A percentile compares a stretch with the other conserved stretches of the same genome.
Evolutionary conservation across 2,329 filamentous ascomycete genomes (phyloP).

Genomic region (Rhynchosporium graminicola): DNA sequence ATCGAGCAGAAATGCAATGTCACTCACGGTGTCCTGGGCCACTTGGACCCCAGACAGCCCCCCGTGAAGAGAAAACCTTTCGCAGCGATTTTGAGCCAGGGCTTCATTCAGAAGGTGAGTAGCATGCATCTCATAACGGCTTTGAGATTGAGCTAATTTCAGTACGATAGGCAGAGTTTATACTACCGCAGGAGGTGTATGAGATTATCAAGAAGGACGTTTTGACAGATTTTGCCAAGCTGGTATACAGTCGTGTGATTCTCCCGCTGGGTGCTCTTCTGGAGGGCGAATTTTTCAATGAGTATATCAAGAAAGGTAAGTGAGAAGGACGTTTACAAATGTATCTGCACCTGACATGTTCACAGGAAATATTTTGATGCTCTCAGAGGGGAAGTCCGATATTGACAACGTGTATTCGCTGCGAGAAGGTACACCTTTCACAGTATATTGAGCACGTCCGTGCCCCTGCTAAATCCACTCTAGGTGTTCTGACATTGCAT

Average conservation of each 20-base stretch:
- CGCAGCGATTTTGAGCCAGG: slow-evolving; percentile 62
- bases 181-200: slow-evolving; percentile 62
- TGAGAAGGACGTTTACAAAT: neutral
- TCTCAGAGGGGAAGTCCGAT: slow-evolving; percentile 73
- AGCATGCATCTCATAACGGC: neutral
- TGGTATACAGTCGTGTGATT: slow-evolving; percentile 65
- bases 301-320: slow-evolving; percentile 69
- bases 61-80: slow-evolving; percentile 78
- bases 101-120: slow-evolving; percentile 67
- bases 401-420: slow-evolving; percentile 74
- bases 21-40: slow-evolving; percentile 66
- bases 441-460: neutral
- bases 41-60: slow-evolving; percentile 69
- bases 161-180: no score
- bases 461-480: slow-evolving; percentile 16
- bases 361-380: slow-evolving; percentile 75
- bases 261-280: slow-evolving; percentile 74
- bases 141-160: slow-evolving; percentile 64
- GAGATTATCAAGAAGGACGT: slow-evolving; percentile 56
- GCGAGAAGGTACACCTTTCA: slow-evolving; percentile 56
- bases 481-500: slow-evolving; percentile 72
- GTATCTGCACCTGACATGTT: slow-evolving; percentile 14
- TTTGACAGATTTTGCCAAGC: slow-evolving; percentile 43
- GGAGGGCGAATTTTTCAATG: slow-evolving; percentile 74
- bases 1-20: slow-evolving; percentile 68